Conservation (phyloP, 352 stramenopile genomes). For the Peronospora belbahrii region DNA sequence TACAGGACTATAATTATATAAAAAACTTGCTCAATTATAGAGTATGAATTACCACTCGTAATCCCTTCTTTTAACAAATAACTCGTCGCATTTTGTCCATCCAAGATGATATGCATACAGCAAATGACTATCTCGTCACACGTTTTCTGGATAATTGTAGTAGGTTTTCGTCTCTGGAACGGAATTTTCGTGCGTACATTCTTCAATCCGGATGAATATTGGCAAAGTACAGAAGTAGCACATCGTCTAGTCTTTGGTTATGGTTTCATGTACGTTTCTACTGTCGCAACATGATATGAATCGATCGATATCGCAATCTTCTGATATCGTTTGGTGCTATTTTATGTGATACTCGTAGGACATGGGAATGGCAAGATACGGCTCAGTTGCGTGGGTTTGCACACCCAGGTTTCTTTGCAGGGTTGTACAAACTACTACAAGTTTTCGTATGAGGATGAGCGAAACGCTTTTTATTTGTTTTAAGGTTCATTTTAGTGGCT, state of each 20-base stretch:
- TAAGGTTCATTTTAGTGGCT: constrained; percentile 1
- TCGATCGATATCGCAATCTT: too few relatives aligned
- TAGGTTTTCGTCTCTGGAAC: constrained; percentile 70
- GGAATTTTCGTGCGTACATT: constrained; percentile 76
- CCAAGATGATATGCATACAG: too few relatives aligned
- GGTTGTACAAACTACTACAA: constrained; percentile 71
- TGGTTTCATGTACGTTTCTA: constrained; percentile 59
- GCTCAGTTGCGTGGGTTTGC: constrained; percentile 67
- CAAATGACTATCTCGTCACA: constrained; percentile 28
- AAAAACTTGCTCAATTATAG: constrained; percentile 26
- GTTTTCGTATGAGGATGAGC: constrained; percentile 32
- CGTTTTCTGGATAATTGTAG: constrained; percentile 43
- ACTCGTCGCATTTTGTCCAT: too few relatives aligned
- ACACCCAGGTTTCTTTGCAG: constrained; percentile 65
- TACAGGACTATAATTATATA: constrained; percentile 4
- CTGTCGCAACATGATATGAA: too few relatives aligned
- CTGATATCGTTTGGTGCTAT: background rate
- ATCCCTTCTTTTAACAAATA: constrained; percentile 2
- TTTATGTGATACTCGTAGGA: constrained; percentile 28
- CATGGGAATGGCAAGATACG: constrained; percentile 80
- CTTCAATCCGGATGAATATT: constrained; percentile 88
- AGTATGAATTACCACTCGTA: background rate
- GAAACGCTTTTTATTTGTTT: background rate
- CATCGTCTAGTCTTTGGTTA: constrained; percentile 84
- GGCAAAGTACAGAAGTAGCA: constrained; percentile 83